Evolutionary conservation across 148 eudicot genomes (phyloP), one percentile per base, ranked within the genome.

Genomic region (Persicaria tinctoria): DNA sequence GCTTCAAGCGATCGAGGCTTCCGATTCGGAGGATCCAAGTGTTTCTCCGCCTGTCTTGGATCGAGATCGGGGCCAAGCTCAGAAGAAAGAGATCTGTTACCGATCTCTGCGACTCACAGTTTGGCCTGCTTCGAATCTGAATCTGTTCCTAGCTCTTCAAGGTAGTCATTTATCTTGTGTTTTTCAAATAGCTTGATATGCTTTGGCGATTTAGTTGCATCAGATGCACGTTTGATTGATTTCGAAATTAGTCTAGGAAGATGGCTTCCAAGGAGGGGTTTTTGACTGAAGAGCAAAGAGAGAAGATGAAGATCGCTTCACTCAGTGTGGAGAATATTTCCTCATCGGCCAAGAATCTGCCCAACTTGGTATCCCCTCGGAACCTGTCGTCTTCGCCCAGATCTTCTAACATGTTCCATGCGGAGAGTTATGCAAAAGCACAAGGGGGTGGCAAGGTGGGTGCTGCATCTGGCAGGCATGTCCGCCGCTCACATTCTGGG

Each of bases 31-130:
- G 38, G 74, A 46, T 47, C 47, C 55, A 8, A 23, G 51, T 71
- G 54, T 73, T 85, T 79, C 78, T 17, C 75, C 75, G 60, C 80
- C 87, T 86, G 84, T 88, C 94, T 89, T 89, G 94, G 94, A 90
- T 92, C 92, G 90, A 89, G 94, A 88, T 92, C 92, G 85, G 94
- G 84, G 97, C 90, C 93, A 89, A 88, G 97, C 49, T 72, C 89
- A 85, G 90, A 74, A 73, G 66, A 75, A 38, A 59, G 38, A 1
- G 5, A 8, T 9, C 53, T 17, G 23, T 5, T 18, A 23, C 11
- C 17, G 46, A 50, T 47, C 55, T 48, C 53, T 72, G 51, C 23
- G 12, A 73, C 68, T 27, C 38, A 46, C 45, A 46, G 50, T 17
- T 77, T 4, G 49, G 59, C 76, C 4, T 50, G 48, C 72, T 12